Base-by-base conservation (phyloP, 2,329 filamentous ascomycete genomes). In the Ceratocystis papillata region DNA sequence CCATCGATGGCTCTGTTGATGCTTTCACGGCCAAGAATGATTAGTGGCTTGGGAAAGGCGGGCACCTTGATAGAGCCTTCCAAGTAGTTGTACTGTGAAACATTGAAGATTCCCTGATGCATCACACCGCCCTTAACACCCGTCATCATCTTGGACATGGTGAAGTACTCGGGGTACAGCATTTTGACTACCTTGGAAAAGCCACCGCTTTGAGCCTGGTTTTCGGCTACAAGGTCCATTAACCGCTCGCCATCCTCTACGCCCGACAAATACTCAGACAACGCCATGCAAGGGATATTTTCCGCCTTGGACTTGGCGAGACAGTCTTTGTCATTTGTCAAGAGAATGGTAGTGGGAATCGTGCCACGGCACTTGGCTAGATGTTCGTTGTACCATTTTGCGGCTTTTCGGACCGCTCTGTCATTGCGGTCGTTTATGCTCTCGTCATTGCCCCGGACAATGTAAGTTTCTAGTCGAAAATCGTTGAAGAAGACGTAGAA, bases 401-500 rank as follows among this genome's bases (percentile, higher is more conserved):
- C 90, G 1, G 93, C 90, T 71, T 82, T 84, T 61, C 94, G 83
- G 37, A 99, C 90, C 57, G 94, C 91, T 69, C 92, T 86, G 75
- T 99, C 95, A 73, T 99, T 99, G 65, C 94, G 84, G 75, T 99
- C 94, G 74, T 99, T 99, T 76, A 99, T 94, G 2, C 84, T 88
- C 78, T 99, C 94, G 46, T 89, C 87, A 5, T 81, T 76, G 22
- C 86, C 82, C 69, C 94, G 83, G 33, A 82, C 78, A 61, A 96
- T 84, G 73, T 96, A 89, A 0, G 94, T 99, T 75, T 99, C 95
- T 48, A 92, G 80, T 63, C 93, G 84, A 73, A 99, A 99, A 72
- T 99, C 94, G 75, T 99, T 99, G 83, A 97, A 97, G 75, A 99
- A 99, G 64, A 99, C 90, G 73, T 97, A 96, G 74, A 96, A 97